Percentiles rank a stretch among this genome's conserved stretches.
Evolutionary conservation across 2,329 filamentous ascomycete species (phyloP).

Genomic region (Stemphylium beticola): DNA sequence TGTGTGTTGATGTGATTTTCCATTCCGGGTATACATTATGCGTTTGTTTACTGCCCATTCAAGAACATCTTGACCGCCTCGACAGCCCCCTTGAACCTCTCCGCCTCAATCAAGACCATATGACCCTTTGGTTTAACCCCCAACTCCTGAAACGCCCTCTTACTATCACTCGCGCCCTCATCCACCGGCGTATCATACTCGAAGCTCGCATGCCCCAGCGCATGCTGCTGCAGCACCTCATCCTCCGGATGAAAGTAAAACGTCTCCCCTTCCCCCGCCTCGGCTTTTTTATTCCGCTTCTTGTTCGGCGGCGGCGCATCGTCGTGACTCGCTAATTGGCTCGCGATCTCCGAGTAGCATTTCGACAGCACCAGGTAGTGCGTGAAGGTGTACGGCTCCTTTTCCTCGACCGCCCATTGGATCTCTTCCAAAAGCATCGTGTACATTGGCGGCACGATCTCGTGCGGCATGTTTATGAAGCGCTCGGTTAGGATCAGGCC

Average conservation of each 20-base stretch:
- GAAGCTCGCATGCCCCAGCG: slow-evolving; percentile 71
- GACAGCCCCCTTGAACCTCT: slow-evolving; percentile 76
- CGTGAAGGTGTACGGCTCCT: slow-evolving; percentile 89
- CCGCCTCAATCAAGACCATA: slow-evolving; percentile 83
- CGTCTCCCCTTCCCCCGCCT: slow-evolving; percentile 57
- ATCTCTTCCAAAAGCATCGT: slow-evolving; percentile 93
- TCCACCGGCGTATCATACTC: slow-evolving; percentile 79
- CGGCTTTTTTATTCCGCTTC: slow-evolving; percentile 50
- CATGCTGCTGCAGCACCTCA: slow-evolving; percentile 81
- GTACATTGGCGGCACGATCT: slow-evolving; percentile 93
- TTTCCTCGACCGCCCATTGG: slow-evolving; percentile 82
- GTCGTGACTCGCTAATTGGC: slow-evolving; percentile 67
- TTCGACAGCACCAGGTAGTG: slow-evolving; percentile 93
- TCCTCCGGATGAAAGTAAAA: slow-evolving; percentile 98
- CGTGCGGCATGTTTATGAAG: slow-evolving; percentile 94
- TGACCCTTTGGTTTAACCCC: slow-evolving; percentile 85
- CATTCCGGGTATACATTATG: neutral
- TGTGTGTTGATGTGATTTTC: neutral
- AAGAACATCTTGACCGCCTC: slow-evolving; percentile 79
- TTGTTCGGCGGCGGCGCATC: slow-evolving; percentile 50
- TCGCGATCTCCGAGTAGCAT: slow-evolving; percentile 88
- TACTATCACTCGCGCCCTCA: slow-evolving; percentile 84
- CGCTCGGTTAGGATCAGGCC: slow-evolving; percentile 91
- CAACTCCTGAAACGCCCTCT: slow-evolving; percentile 91
- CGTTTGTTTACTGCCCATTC: slow-evolving; percentile 37